A percentile compares a stretch with the other conserved stretches of the same genome.
These are phyloP conservation scores for Beauveria australis DNA, from an alignment of 2,329 filamentous ascomycete species.

Conservation along the genomic window DNA sequence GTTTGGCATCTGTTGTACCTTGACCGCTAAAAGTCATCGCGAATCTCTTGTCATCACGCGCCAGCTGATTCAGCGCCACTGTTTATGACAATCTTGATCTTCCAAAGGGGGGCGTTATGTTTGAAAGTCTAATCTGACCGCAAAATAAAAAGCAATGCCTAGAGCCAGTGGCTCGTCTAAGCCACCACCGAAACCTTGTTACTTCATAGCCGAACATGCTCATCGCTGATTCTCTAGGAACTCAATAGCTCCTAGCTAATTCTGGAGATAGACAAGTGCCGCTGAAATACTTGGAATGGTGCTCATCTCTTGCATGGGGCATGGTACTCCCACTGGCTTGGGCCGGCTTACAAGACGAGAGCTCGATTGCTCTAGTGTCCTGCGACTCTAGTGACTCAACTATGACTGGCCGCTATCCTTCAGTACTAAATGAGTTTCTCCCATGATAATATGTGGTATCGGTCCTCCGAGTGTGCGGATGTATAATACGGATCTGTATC, in stretches of 20 bases:
- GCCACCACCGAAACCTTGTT: neutral
- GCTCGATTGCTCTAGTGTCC: neutral
- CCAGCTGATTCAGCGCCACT: neutral
- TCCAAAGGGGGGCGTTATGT: neutral
- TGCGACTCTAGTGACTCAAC: neutral
- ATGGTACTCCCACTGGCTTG: neutral
- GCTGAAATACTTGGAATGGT: neutral
- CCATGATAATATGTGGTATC: no score
- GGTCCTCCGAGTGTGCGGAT: no score
- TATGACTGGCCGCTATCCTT: neutral
- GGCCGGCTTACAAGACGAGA: neutral
- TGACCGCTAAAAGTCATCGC: neutral
- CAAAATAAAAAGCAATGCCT: neutral
- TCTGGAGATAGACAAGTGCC: neutral
- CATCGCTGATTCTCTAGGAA: neutral
- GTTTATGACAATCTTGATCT: constrained; percentile 1
- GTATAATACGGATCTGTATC: no score
- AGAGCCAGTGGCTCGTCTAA: neutral
- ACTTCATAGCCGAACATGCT: neutral
- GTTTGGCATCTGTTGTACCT: neutral
- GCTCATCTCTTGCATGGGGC: neutral
- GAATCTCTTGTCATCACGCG: neutral
- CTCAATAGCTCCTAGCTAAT: neutral
- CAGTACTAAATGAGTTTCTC: neutral
- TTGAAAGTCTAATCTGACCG: neutral